Conservation (phyloP, 148 eudicot genomes). For the Heliamphora exappendiculata region DNA sequence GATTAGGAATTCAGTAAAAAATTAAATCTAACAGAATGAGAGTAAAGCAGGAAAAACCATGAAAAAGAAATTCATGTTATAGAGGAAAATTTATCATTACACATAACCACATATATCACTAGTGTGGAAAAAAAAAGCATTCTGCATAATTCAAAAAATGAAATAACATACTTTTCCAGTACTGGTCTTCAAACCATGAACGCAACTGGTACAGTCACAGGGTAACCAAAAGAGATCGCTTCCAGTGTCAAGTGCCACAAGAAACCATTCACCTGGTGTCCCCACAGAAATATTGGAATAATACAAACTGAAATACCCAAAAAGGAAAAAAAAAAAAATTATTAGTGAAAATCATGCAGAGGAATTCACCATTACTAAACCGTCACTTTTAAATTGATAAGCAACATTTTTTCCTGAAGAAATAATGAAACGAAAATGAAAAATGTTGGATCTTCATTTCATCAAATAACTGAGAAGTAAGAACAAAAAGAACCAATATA, state of each 20-base stretch:
- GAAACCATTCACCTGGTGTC: slow-evolving; percentile 49
- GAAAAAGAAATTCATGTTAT: too few species aligned
- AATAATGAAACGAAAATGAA: neutral
- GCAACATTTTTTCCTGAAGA: neutral
- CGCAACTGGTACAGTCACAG: slow-evolving; percentile 75
- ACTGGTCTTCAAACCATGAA: slow-evolving; percentile 21
- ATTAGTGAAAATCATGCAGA: neutral
- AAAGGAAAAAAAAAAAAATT: neutral
- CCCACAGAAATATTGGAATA: slow-evolving; percentile 83
- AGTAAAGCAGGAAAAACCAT: too few species aligned
- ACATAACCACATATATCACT: too few species aligned
- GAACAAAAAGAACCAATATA: neutral
- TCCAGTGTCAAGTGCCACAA: slow-evolving; percentile 94
- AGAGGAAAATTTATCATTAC: too few species aligned
- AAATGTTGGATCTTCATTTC: neutral
- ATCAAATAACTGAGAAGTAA: neutral
- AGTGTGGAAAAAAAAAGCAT: too few species aligned
- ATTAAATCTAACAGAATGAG: too few species aligned
- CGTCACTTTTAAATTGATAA: neutral
- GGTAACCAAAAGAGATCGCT: slow-evolving; percentile 91
- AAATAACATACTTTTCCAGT: slow-evolving; percentile 41
- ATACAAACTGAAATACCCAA: slow-evolving; percentile 58
- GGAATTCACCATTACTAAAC: neutral
- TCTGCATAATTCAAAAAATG: slow-evolving; percentile 11
- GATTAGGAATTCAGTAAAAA: too few species aligned